These are phyloP conservation scores for Amoebophrya sp. DNA, from an alignment of 169 alveolate species.

Conservation along the genomic window DNA sequence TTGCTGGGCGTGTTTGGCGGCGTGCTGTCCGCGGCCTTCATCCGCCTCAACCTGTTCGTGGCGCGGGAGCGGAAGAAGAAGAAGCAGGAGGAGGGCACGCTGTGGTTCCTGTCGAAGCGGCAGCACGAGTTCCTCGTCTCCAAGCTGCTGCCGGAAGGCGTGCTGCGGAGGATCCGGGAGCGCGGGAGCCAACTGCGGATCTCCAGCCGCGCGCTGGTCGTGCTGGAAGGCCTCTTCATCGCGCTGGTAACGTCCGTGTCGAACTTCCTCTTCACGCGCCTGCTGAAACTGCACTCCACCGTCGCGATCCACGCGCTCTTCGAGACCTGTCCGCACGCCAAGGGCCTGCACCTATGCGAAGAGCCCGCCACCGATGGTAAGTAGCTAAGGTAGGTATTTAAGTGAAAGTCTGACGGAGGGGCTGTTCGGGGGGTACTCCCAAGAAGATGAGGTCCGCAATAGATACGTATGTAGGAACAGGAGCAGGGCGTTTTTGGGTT, in stretches of 20 bases:
- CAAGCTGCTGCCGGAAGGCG: background rate
- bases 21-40: constrained; percentile 8
- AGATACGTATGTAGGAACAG: background rate
- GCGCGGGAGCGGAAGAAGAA: constrained; percentile 10
- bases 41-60: constrained; percentile 15
- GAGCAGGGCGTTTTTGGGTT: too few relatives aligned
- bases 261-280: constrained; percentile 18
- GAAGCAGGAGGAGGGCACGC: constrained; percentile 11
- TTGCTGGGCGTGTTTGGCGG: constrained; percentile 25
- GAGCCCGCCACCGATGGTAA: background rate
- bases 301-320: constrained; percentile 28
- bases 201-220: background rate
- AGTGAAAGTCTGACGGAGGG: background rate
- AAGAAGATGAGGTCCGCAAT: background rate
- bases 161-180: background rate
- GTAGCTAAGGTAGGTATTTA: background rate
- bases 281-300: constrained; percentile 6
- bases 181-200: background rate
- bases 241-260: constrained; percentile 13
- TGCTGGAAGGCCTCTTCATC: too few relatives aligned
- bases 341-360: background rate
- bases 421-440: background rate
- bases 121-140: background rate
- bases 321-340: constrained; percentile 17
- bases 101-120: constrained; percentile 11